Evolutionary conservation across 176 grass and related monocot species (phyloP).

Genomic region (Saccharum officinarum): DNA sequence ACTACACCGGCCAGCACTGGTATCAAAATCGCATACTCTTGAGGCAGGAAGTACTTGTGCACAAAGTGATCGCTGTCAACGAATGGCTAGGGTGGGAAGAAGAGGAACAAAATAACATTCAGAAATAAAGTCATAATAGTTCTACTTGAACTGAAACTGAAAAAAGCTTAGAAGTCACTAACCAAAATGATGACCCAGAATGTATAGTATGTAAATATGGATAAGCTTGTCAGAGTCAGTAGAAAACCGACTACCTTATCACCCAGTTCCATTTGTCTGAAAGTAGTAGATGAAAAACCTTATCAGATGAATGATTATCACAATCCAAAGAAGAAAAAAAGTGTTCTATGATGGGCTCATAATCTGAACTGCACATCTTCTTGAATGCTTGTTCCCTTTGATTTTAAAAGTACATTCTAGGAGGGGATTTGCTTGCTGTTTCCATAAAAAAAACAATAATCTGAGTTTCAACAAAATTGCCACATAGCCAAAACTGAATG

Average conservation of each 20-base stretch:
- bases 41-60: constrained; percentile 78
- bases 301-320: not conserved
- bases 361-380: not conserved
- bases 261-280: constrained; percentile 63
- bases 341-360: not conserved
- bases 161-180: constrained; percentile 26
- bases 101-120: constrained; percentile 17
- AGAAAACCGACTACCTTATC: constrained; percentile 75
- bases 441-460: not conserved
- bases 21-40: constrained; percentile 83
- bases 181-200: constrained; percentile 89
- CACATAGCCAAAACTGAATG: not conserved
- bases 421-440: not conserved
- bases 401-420: not conserved
- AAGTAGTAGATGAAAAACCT: not conserved
- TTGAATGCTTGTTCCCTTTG: not conserved
- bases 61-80: constrained; percentile 90
- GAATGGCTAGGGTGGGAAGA: constrained; percentile 60
- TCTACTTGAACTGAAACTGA: not conserved
- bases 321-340: not conserved
- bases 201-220: constrained; percentile 87
- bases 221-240: constrained; percentile 73
- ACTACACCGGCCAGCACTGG: constrained; percentile 67
- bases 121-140: not conserved
- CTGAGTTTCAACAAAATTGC: not conserved